Evolutionary conservation across 1,139 yeast species (phyloP).

Genomic region (Taphrina populina): DNA sequence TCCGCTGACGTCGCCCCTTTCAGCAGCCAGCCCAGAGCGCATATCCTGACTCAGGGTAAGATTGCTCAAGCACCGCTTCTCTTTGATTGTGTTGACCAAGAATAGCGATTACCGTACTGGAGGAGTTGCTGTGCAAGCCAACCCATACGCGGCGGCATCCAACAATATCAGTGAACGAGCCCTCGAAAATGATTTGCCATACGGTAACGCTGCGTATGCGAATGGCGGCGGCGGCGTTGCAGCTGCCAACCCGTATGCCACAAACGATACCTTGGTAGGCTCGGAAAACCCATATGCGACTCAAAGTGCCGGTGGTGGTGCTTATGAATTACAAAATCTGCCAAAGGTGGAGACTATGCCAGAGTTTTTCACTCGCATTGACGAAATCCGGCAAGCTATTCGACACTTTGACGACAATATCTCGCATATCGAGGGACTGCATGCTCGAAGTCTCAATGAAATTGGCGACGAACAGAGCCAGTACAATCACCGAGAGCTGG

Average conservation of each 20-base stretch:
- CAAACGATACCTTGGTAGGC: background rate
- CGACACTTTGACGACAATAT: conserved; percentile 77
- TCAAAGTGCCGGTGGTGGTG: conserved; percentile 5
- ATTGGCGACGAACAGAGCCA: conserved; percentile 72
- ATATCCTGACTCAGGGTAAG: conserved; percentile 23
- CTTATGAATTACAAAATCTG: conserved; percentile 30
- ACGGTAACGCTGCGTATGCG: conserved; percentile 19
- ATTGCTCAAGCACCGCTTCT: background rate
- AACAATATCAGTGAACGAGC: conserved; percentile 8
- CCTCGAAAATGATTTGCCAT: conserved; percentile 23
- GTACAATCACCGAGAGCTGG: conserved; percentile 72
- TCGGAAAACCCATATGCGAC: conserved; percentile 18
- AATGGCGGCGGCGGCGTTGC: conserved; percentile 9
- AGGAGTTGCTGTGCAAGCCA: conserved; percentile 1
- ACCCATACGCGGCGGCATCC: conserved; percentile 8
- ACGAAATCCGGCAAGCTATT: conserved; percentile 74
- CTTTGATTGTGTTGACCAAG: background rate
- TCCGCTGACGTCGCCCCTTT: too few relatives aligned
- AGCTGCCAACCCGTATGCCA: conserved; percentile 13
- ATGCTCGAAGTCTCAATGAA: conserved; percentile 78
- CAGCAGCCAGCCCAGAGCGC: conserved; percentile 17
- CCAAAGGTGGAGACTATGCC: conserved; percentile 19
- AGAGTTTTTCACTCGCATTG: conserved; percentile 53
- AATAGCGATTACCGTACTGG: conserved; percentile 15
- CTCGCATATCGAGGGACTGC: conserved; percentile 75